Evolutionary conservation across 306 rosid species (phyloP).

Genomic region (Vachellia collinsii): DNA sequence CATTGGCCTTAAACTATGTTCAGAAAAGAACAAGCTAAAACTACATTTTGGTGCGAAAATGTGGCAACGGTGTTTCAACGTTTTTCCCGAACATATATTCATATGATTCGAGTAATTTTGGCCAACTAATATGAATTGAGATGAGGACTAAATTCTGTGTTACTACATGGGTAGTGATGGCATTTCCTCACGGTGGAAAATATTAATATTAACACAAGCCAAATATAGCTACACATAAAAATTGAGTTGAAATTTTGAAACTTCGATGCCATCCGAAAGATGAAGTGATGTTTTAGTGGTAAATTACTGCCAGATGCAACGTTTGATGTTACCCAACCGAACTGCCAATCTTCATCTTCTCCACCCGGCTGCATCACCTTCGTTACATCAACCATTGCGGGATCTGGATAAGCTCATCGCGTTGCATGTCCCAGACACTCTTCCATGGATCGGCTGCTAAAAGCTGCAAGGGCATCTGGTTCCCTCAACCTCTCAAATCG

Average conservation of each 20-base stretch:
- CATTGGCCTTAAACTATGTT: too few species aligned
- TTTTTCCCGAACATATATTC: too few species aligned
- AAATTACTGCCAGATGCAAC: not conserved
- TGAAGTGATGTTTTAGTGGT: not conserved
- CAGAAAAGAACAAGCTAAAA: too few species aligned
- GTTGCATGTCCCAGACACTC: not conserved
- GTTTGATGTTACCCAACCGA: not conserved
- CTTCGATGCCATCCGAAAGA: not conserved
- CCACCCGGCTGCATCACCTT: not conserved
- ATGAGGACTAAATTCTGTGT: too few species aligned
- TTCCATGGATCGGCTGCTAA: conserved; percentile 80
- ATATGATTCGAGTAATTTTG: too few species aligned
- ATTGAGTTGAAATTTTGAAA: not conserved
- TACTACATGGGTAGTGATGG: too few species aligned
- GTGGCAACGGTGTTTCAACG: too few species aligned
- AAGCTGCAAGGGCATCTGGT: conserved; percentile 89
- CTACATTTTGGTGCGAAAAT: too few species aligned
- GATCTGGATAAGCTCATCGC: conserved; percentile 32
- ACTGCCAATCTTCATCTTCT: not conserved
- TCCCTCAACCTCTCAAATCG: conserved; percentile 97
- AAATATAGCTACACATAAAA: too few species aligned
- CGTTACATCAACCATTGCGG: not conserved
- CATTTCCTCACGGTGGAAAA: too few species aligned
- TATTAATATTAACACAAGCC: too few species aligned
- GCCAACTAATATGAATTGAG: too few species aligned